These are phyloP conservation scores for Ruellia speciosa DNA, from an alignment of 305 asterid species.

Conservation along the genomic window DNA sequence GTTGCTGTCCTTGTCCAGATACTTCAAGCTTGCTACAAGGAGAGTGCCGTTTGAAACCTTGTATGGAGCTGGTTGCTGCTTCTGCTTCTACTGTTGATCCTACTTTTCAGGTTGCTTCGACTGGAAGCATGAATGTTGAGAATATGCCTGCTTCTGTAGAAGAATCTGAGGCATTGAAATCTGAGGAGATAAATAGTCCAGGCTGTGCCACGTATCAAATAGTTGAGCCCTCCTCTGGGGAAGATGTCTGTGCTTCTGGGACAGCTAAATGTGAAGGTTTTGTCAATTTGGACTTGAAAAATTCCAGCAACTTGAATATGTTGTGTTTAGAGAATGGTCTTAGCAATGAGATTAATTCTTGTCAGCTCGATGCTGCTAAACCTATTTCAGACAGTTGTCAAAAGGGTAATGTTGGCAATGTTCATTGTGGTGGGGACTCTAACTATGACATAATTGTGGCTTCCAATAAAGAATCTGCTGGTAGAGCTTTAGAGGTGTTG, in stretches of 20 bases:
- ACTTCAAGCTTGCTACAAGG: slow-evolving; percentile 32
- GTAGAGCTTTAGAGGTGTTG: slow-evolving; percentile 47
- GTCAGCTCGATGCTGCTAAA: slow-evolving; percentile 26
- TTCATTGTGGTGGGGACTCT: slow-evolving; percentile 25
- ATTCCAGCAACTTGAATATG: slow-evolving; percentile 26
- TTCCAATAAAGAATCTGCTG: slow-evolving; percentile 48
- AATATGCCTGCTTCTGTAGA: slow-evolving; percentile 26
- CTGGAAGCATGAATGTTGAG: slow-evolving; percentile 29
- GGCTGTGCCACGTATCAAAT: slow-evolving; percentile 57
- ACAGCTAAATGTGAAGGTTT: slow-evolving; percentile 26
- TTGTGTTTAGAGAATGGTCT: slow-evolving; percentile 23
- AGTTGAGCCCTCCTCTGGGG: slow-evolving; percentile 34
- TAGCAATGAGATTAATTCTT: slow-evolving; percentile 26
- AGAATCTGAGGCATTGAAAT: slow-evolving; percentile 30
- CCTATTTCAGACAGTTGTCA: slow-evolving; percentile 20
- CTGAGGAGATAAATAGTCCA: slow-evolving; percentile 56
- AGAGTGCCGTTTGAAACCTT: slow-evolving; percentile 26
- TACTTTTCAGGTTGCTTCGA: slow-evolving; percentile 33
- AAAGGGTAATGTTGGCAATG: slow-evolving; percentile 21
- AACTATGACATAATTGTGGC: slow-evolving; percentile 42
- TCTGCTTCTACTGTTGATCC: slow-evolving; percentile 31
- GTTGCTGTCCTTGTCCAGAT: slow-evolving; percentile 30
- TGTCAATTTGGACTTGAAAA: slow-evolving; percentile 24
- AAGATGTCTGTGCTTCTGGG: slow-evolving; percentile 26
- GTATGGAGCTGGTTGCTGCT: slow-evolving; percentile 34